Evolutionary conservation across 352 stramenopile genomes (phyloP), one percentile per base, ranked within the genome.

Genomic region (Phytopythium sindhum): DNA sequence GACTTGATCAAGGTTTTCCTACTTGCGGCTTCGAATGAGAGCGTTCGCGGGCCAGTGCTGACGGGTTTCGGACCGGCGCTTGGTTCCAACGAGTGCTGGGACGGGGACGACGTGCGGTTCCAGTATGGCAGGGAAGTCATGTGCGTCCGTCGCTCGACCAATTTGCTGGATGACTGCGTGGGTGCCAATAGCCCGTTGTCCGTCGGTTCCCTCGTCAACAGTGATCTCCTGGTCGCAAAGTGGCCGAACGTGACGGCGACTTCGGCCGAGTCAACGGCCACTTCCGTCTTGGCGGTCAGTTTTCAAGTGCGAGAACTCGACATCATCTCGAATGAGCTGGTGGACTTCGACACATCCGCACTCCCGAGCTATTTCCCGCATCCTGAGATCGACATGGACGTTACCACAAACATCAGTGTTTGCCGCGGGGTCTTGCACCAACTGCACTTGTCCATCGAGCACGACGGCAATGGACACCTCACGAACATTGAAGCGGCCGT

Each of bases 1-100:
- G 76, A 84, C 28, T 29, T 55, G n/a, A 74, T 84, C 58, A 60
- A 54, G 26, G 66, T 77, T 8, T 80, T 80, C 28, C 21, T 50
- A 11, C 54, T 65, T 5, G n/a, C 31, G 1, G 61, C 72, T 7
- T 21, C 52, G 0, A 59, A 53, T 19, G 39, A 45, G 14, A 45
- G 52, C 1, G 65, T 76, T 7, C 52, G 31, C 5, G 59, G 65
- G 5, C 68, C 75, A 0, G 52, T 64, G 15, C 58, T 84, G 0
- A 44, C 69, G 28, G 70, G 68, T 15, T 72, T 67, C 33, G 68
- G 41, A 0, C 12, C 64, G 5, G 24, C 53, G 0, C 28, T 67
- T 11, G 63, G 55, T 14, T 76, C 75, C 12, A 74, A 67, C 17
- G 66, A 70, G 31, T 84, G 75, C 58, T 61, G 63, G 10, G 63